phyloP scores from a whole-genome alignment of 208 protist species.

The Acanthamoeba castellanii region DNA sequence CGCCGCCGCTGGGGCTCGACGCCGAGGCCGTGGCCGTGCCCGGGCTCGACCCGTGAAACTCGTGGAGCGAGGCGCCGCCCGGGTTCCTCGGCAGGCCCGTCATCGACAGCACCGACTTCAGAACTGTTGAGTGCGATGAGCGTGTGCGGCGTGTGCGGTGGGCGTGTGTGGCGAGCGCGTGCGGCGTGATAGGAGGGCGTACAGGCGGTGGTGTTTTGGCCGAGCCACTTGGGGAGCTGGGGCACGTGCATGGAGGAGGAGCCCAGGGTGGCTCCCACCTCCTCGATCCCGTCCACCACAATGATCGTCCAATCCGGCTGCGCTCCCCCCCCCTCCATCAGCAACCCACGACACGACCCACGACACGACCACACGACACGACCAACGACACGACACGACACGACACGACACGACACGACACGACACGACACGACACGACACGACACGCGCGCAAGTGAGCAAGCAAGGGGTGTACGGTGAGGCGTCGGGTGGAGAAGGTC shows the following conservation, averaged over 20 bases:
- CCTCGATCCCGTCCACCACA: conserved; percentile 3
- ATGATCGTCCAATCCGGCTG: conserved; percentile 6
- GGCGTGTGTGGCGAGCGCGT: too few relatives aligned
- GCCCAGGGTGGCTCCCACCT: neutral
- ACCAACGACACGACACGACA: too few relatives aligned
- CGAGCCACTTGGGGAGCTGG: neutral
- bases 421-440: too few relatives aligned
- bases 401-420: too few relatives aligned
- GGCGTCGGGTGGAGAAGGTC: neutral
- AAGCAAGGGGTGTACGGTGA: neutral
- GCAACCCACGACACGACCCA: neutral
- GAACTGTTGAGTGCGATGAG: neutral
- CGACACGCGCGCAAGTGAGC: too few relatives aligned
- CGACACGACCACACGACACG: neutral
- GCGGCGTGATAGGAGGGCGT: neutral
- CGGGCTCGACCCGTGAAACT: too few relatives aligned
- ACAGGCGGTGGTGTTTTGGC: neutral
- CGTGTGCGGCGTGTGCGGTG: too few relatives aligned
- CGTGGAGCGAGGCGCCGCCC: too few relatives aligned
- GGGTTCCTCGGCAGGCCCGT: neutral
- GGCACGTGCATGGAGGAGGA: neutral
- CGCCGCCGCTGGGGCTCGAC: too few relatives aligned
- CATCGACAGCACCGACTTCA: conserved; percentile 3
- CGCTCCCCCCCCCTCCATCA: neutral
- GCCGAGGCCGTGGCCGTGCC: too few relatives aligned